Base-by-base conservation (phyloP, 2,329 filamentous ascomycete species). In the Neofusicoccum laricinum region DNA sequence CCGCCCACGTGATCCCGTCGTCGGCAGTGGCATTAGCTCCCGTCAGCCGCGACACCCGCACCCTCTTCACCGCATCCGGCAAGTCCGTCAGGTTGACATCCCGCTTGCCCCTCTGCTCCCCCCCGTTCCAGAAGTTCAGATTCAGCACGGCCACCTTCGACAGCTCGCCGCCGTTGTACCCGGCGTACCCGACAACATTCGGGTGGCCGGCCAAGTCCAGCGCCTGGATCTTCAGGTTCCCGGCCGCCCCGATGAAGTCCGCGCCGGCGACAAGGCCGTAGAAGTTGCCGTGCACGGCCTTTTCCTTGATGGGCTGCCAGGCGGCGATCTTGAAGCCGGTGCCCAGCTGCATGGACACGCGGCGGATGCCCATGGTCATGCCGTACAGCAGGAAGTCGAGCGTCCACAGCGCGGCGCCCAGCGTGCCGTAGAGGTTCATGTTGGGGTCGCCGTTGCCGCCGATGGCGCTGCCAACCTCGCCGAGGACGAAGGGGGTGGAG, bases 321-420 rank as follows among this genome's bases (percentile, higher is more conserved):
- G 61, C 45, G 0, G 61, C 34, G 3, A 50, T 50, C 15, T 14
- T 12, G 36, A 50, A 55, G 32, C 32, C 19, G 25, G 61, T 50
- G 2, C 61, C 61, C 1, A 50, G 48, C 17, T 61, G 58, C 58
- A 61, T 61, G 10, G 40, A 46, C 1, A 50, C 45, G 15, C 58
- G 40, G 0, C 3, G 1, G 15, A 61, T 30, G 30, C 19, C 34
- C 4, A 61, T 17, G 5, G 61, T 8, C 61, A 63, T 63, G 61
- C 40, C 32, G 48, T 63, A 11, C 6, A 63, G 19, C 12, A 55
- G 19, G 19, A 61, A 64, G 36, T 64, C 63, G 3, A 61, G 30
- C 21, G 40, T 34, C 63, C 63, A 64, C 0, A 64, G 19, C 2
- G 63, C 32, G 11, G n/a, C 51, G 19, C 63, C 53, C 1, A 64